Percentiles rank a stretch among this genome's conserved stretches.
Evolutionary conservation across 805 yeast species (phyloP).

Genomic region (Saccharomycopsis schoenii): DNA sequence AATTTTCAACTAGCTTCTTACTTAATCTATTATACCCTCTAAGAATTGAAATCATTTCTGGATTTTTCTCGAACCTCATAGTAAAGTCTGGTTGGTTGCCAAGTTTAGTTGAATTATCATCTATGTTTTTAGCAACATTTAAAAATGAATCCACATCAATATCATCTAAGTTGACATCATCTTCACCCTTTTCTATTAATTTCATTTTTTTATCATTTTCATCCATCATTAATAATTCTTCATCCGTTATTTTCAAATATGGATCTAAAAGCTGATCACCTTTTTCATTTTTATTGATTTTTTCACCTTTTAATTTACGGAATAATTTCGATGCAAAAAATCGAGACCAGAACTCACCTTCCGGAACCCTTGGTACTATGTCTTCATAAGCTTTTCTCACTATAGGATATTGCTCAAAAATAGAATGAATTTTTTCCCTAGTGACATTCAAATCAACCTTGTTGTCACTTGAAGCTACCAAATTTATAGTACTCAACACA

Average conservation of each 20-base stretch:
- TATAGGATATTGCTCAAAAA: conserved; percentile 87
- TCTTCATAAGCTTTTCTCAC: conserved; percentile 85
- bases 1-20: conserved; percentile 61
- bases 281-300: conserved; percentile 60
- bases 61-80: conserved; percentile 50
- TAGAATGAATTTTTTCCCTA: conserved; percentile 78
- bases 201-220: conserved; percentile 11
- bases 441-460: conserved; percentile 90
- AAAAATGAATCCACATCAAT: conserved; percentile 44
- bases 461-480: conserved; percentile 87
- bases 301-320: conserved; percentile 82
- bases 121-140: conserved; percentile 72
- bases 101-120: conserved; percentile 62
- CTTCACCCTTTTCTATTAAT: conserved; percentile 18
- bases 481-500: conserved; percentile 86
- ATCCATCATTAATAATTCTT: conserved; percentile 27
- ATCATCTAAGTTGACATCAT: conserved; percentile 28
- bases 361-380: conserved; percentile 78
- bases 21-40: conserved; percentile 84
- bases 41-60: conserved; percentile 57
- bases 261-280: conserved; percentile 82
- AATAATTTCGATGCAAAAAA: conserved; percentile 87
- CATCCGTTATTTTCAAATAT: conserved; percentile 64
- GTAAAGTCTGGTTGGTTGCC: conserved; percentile 87
- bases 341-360: conserved; percentile 93